phyloP scores from a whole-genome alignment of 73 alveolate genomes.

The Paramecium octaurelia region DNA sequence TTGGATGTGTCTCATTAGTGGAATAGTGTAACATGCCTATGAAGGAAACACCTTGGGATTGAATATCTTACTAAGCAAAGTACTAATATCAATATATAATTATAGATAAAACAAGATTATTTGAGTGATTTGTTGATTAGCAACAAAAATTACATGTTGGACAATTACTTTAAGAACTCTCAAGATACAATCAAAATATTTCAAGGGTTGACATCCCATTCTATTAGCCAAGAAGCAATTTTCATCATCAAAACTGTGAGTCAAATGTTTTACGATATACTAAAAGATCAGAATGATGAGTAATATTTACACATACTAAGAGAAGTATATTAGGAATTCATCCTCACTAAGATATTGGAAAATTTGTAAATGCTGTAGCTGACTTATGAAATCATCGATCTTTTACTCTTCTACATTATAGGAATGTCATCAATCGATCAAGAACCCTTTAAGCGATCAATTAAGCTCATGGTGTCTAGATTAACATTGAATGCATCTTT shows the following conservation, averaged over 20 bases:
- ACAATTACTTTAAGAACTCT: neutral
- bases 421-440: neutral
- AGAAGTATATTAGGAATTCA: neutral
- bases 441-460: neutral
- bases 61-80: neutral
- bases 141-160: neutral
- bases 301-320: neutral
- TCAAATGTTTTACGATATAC: neutral
- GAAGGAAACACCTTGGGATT: constrained; percentile 1
- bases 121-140: neutral
- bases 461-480: neutral
- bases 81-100: neutral
- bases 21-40: neutral
- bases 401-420: neutral
- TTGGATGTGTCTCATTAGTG: neutral
- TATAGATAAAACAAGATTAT: neutral
- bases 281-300: neutral
- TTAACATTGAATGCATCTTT: neutral
- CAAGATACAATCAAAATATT: constrained; percentile 10
- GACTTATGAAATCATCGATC: neutral
- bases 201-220: neutral
- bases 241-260: neutral
- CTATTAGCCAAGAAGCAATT: neutral
- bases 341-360: neutral
- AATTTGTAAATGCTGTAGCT: neutral